Evolutionary conservation across 2,329 filamentous ascomycete genomes (phyloP), one percentile per base, ranked within the genome.

Genomic region (Colletotrichum siamense): DNA sequence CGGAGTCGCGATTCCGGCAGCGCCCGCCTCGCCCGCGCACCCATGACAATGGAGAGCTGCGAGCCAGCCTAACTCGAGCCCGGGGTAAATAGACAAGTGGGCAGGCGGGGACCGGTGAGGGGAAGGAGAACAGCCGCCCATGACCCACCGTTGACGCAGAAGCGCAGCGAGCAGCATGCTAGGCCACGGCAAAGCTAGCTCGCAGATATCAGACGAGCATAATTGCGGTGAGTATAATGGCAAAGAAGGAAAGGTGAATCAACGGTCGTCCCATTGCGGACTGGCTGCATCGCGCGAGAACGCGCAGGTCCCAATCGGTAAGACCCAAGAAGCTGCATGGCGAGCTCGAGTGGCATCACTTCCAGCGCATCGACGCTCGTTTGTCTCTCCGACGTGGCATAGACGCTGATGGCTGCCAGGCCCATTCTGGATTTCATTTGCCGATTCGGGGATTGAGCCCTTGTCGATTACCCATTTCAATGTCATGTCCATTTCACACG

Each of bases 171-270:
- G 15, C 55, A 70, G 12, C 55, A 62, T 44, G 62, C 30, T 57
- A 16, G 22, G 52, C 32, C 32, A n/a, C 39, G 6, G 55, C 16
- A 18, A 64, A 30, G 52, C 44, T n/a, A 24, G 61, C 36, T 55
- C 24, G n/a, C 6, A 57, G 44, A 57, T 55, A 44, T 36, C 36
- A 44, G 28, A 15, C 36, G 59, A 65, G 69, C 39, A 71, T 71
- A 71, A 39, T 71, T 65, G 69, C 69, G 69, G 69, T 71, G 69
- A 71, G 39, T 71, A 71, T 65, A 55, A 61, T 22, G 10, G 59
- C 28, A 36, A 30, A 57, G 59, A 32, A 22, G 39, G 44, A 24
- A 71, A 65, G 57, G 57, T 55, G 6, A 34, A 39, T 30, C 49
- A 39, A 55, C 15, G 18, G 62, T 57, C 24, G 22, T 64, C 28